A percentile compares a stretch with the other conserved stretches of the same genome.
These are phyloP conservation scores for Sarocladium oryzae DNA, from an alignment of 2,329 filamentous ascomycete species.

Conservation along the genomic window DNA sequence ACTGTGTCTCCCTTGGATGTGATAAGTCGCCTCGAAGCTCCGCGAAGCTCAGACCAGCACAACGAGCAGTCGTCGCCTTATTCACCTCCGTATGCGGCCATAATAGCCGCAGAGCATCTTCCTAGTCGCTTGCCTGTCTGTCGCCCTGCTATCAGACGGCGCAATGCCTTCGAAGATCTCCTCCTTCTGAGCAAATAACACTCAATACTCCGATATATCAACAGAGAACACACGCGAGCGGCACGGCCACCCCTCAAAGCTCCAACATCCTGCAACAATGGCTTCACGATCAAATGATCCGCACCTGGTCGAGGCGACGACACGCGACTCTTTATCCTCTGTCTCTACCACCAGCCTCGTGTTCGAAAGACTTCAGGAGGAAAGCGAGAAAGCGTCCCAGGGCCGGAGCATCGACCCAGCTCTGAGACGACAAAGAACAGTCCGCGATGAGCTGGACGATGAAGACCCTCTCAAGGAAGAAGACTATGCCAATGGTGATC, in stretches of 20 bases:
- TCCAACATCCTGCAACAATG: slow-evolving; percentile 15
- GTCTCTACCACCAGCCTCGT: slow-evolving; percentile 80
- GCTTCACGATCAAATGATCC: slow-evolving; percentile 17
- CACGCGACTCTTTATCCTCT: slow-evolving; percentile 60
- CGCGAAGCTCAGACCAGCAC: not conserved
- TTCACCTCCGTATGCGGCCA: not conserved
- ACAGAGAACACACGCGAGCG: too few species aligned
- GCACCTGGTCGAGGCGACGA: slow-evolving; percentile 22
- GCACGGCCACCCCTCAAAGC: not conserved
- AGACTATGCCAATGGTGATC: slow-evolving; percentile 20
- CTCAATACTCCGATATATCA: not conserved
- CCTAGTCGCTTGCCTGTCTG: not conserved
- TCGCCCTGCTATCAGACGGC: not conserved
- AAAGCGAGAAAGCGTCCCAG: slow-evolving; percentile 28
- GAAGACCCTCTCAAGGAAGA: slow-evolving; percentile 33
- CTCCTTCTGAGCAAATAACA: too few species aligned
- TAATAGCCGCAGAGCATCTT: not conserved
- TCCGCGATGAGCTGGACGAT: slow-evolving; percentile 34
- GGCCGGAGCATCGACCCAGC: slow-evolving; percentile 13
- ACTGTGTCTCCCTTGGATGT: not conserved
- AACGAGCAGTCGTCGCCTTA: not conserved
- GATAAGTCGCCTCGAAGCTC: not conserved
- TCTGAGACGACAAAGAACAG: slow-evolving; percentile 16
- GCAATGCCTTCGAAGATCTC: not conserved
- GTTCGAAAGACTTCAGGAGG: slow-evolving; percentile 67